A percentile compares a stretch with the other conserved stretches of the same genome.
Evolutionary conservation across 495 filamentous ascomycete species (phyloP).

Genomic region (Penicillium arizonense): DNA sequence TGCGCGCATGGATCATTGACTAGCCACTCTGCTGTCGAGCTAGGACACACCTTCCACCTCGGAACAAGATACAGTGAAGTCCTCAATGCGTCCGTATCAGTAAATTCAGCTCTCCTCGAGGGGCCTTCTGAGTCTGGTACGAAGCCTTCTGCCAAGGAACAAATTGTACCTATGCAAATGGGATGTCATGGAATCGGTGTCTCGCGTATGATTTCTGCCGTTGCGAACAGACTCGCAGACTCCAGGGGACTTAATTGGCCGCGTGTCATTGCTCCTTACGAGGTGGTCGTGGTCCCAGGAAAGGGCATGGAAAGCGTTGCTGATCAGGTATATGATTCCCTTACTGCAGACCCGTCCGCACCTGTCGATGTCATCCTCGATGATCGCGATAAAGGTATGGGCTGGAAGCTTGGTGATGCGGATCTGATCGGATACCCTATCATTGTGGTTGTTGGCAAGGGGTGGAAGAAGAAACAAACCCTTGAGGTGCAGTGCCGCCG

Average conservation of each 20-base stretch:
- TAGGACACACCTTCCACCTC: conserved; percentile 94
- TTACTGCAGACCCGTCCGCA: conserved; percentile 28
- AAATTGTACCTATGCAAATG: conserved; percentile 71
- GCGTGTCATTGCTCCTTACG: conserved; percentile 78
- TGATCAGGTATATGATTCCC: conserved; percentile 59
- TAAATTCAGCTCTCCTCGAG: conserved; percentile 27
- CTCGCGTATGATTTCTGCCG: conserved; percentile 84
- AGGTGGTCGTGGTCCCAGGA: conserved; percentile 66
- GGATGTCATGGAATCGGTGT: conserved; percentile 96
- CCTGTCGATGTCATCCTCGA: conserved; percentile 68
- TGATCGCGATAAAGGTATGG: conserved; percentile 66
- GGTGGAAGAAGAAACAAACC: conserved; percentile 61
- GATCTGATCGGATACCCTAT: conserved; percentile 88
- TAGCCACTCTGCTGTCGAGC: conserved; percentile 73
- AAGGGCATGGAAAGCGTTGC: conserved; percentile 46
- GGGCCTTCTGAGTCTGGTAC: conserved; percentile 9
- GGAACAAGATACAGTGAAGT: conserved; percentile 83
- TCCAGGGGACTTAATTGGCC: conserved; percentile 86
- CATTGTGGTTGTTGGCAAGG: conserved; percentile 71
- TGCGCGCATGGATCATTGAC: conserved; percentile 65
- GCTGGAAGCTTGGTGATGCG: conserved; percentile 86
- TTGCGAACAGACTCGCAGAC: conserved; percentile 73
- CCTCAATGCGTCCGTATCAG: conserved; percentile 59
- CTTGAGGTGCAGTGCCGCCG: conserved; percentile 80
- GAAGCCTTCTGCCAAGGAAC: conserved; percentile 18